A percentile compares a stretch with the other conserved stretches of the same genome.
phyloP scores from a whole-genome alignment of 106 monocot species.

The Vanilla planifolia region DNA sequence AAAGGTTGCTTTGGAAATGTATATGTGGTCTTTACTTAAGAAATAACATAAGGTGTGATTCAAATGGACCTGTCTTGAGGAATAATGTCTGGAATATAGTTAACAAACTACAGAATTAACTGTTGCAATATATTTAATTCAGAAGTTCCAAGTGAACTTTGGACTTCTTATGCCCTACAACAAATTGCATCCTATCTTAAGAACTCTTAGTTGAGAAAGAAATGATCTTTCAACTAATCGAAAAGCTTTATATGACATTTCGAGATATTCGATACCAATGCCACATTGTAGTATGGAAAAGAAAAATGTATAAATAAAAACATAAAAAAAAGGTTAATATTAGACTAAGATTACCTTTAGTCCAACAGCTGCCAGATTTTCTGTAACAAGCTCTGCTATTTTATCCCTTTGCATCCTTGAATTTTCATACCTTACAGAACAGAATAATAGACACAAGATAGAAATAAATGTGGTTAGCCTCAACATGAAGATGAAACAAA shows the following conservation, averaged over 20 bases:
- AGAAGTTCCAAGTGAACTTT: too few relatives aligned
- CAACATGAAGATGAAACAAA: background rate
- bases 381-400: constrained; percentile 71
- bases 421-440: constrained; percentile 76
- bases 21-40: too few relatives aligned
- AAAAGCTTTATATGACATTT: constrained; percentile 2
- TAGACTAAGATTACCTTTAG: constrained; percentile 52
- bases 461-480: background rate
- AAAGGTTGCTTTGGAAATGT: too few relatives aligned
- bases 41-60: too few relatives aligned
- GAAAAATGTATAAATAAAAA: background rate
- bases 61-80: too few relatives aligned
- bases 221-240: background rate
- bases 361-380: constrained; percentile 89
- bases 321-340: background rate
- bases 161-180: too few relatives aligned
- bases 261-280: background rate
- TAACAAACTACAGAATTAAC: too few relatives aligned
- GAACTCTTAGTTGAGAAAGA: background rate
- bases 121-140: too few relatives aligned
- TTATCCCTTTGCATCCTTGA: constrained; percentile 59
- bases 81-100: too few relatives aligned
- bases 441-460: constrained; percentile 8
- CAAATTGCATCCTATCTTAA: too few relatives aligned
- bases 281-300: constrained; percentile 2